Evolutionary conservation across 495 filamentous ascomycete species (phyloP).

Genomic region (Lasiosphaeria hispida): DNA sequence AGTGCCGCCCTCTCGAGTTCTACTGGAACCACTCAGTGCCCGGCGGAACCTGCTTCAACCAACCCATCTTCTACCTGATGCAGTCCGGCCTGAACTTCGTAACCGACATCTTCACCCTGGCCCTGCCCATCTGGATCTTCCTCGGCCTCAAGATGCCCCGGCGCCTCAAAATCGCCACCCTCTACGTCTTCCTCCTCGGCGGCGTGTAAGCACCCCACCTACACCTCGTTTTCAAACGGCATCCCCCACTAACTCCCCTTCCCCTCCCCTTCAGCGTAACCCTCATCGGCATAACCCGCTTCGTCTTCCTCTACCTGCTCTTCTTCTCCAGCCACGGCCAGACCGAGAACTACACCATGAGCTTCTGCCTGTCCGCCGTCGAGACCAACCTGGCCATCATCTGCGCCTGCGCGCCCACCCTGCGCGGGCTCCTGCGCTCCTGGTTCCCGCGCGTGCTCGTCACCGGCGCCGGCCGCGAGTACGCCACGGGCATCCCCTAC

Average conservation of each 20-base stretch:
- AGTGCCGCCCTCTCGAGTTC: constrained; percentile 21
- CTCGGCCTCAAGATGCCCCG: constrained; percentile 13
- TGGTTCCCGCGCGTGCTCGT: constrained; percentile 3
- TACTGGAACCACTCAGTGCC: constrained; percentile 18
- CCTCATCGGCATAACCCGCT: constrained; percentile 14
- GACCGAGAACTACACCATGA: constrained; percentile 11
- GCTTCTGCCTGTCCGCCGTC: constrained; percentile 17
- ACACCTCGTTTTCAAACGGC: neutral
- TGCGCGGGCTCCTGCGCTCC: constrained; percentile 15
- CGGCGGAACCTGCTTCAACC: constrained; percentile 19
- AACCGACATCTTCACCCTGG: constrained; percentile 21
- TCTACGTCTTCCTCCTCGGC: constrained; percentile 25
- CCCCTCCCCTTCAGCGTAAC: constrained; percentile 14
- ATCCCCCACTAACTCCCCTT: neutral
- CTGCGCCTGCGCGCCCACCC: constrained; percentile 28
- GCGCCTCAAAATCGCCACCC: constrained; percentile 17
- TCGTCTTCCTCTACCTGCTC: constrained; percentile 13
- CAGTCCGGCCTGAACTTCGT: constrained; percentile 25
- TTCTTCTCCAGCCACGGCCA: neutral
- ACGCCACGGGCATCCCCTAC: too few species aligned
- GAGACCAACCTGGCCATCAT: constrained; percentile 27
- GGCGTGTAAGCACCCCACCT: constrained; percentile 17
- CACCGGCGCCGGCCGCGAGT: neutral
- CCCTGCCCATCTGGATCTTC: constrained; percentile 19
- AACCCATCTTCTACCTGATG: constrained; percentile 14